Evolutionary conservation across 1,284 basidiomycete genomes (phyloP).

Genomic region (Chalciporus sp.): DNA sequence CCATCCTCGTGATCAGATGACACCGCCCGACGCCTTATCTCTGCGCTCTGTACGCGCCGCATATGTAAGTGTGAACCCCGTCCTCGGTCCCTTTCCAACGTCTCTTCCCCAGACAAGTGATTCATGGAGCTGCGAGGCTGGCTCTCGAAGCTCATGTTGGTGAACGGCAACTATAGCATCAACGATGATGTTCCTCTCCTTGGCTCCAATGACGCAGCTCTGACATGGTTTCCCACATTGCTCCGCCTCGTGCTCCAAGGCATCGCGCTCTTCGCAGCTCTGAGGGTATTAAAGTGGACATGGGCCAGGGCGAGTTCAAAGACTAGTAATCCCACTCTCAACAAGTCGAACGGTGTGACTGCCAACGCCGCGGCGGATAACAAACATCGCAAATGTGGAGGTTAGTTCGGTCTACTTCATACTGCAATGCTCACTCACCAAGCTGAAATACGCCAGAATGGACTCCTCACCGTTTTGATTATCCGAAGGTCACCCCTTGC

Average conservation of each 20-base stretch:
- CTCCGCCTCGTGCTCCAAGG: constrained; percentile 23
- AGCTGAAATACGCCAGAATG: constrained; percentile 42
- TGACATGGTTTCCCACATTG: constrained; percentile 3
- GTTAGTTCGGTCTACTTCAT: constrained; percentile 14
- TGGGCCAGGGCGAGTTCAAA: background rate
- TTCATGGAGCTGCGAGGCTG: constrained; percentile 11
- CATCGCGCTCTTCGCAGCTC: constrained; percentile 12
- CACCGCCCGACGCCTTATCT: constrained; percentile 10
- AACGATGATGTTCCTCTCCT: constrained; percentile 5
- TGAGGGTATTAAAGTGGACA: constrained; percentile 19
- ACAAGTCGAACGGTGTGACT: background rate
- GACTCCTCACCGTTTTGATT: constrained; percentile 51
- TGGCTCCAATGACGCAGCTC: constrained; percentile 29
- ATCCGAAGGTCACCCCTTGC: constrained; percentile 50
- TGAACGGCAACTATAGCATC: constrained; percentile 1
- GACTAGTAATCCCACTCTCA: background rate
- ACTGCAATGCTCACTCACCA: constrained; percentile 5
- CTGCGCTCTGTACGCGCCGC: background rate
- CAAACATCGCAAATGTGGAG: constrained; percentile 25
- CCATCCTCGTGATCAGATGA: constrained; percentile 10
- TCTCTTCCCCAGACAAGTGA: background rate
- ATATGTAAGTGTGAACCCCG: background rate
- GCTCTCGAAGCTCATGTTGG: constrained; percentile 17
- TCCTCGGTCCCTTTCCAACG: constrained; percentile 4
- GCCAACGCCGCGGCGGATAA: constrained; percentile 17